Evolutionary conservation across 345 rosid species (phyloP).

Genomic region (Aegle marmelos): DNA sequence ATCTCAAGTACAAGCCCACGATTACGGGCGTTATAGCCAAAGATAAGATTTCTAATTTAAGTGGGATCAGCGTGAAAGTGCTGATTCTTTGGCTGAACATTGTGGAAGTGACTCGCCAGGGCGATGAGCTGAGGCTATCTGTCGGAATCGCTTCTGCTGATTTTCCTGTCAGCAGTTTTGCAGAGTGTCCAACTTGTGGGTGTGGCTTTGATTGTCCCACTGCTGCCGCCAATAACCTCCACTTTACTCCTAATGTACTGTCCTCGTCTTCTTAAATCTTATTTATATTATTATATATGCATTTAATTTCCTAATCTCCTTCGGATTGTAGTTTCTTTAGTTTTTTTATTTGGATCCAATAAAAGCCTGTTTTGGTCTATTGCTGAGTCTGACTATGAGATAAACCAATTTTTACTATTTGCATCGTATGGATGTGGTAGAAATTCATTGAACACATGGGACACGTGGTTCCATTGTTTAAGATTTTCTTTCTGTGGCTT

Average conservation of each 20-base stretch:
- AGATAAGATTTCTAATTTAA: slow-evolving; percentile 35
- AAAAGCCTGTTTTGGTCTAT: no score
- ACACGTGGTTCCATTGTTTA: no score
- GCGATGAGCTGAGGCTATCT: slow-evolving; percentile 42
- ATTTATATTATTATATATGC: no score
- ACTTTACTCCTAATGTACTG: background rate
- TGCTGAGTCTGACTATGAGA: no score
- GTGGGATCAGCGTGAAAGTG: slow-evolving; percentile 43
- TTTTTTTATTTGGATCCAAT: no score
- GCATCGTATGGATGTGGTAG: no score
- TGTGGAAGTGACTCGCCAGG: slow-evolving; percentile 29
- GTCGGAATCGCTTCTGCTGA: slow-evolving; percentile 47
- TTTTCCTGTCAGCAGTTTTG: slow-evolving; percentile 34
- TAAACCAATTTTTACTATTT: no score
- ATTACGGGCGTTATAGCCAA: slow-evolving; percentile 35
- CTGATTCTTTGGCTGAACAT: slow-evolving; percentile 46
- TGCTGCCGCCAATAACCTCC: background rate
- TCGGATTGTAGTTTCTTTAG: no score
- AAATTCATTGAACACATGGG: no score
- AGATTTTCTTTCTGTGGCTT: no score
- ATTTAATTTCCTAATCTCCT: no score
- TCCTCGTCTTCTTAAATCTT: slow-evolving; percentile 12
- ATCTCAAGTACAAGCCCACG: slow-evolving; percentile 41
- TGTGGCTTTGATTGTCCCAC: slow-evolving; percentile 46
- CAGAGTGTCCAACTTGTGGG: slow-evolving; percentile 41